These are phyloP conservation scores for Trichoderma simmonsii DNA, from an alignment of 2,329 filamentous ascomycete genomes.

Conservation along the genomic window DNA sequence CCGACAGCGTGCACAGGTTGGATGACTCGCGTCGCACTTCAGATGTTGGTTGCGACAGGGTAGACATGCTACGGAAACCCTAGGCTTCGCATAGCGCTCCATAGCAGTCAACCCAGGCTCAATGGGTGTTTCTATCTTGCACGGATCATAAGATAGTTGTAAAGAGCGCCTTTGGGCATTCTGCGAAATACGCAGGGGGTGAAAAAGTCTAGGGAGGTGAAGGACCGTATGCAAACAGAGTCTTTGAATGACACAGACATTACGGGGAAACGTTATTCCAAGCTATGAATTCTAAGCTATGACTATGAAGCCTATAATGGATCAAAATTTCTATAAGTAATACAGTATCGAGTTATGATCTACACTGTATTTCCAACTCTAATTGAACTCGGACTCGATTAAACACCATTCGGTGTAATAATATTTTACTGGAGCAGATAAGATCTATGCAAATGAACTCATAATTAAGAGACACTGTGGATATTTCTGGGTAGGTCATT, in stretches of 20 bases:
- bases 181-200: not conserved
- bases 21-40: not conserved
- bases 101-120: not conserved
- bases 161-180: not conserved
- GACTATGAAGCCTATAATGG: not conserved
- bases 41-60: not conserved
- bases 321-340: accelerated
- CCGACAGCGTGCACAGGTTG: not conserved
- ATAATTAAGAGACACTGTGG: not conserved
- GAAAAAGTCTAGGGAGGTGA: not conserved
- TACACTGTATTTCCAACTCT: not conserved
- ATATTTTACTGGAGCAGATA: not conserved
- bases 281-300: not conserved
- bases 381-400: not conserved
- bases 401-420: not conserved
- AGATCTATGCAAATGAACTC: not conserved
- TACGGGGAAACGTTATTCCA: not conserved
- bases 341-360: not conserved
- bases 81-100: not conserved
- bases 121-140: not conserved
- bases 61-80: not conserved
- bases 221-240: not conserved
- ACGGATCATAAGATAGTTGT: not conserved
- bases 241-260: not conserved
- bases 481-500: no score